Conservation (phyloP, 345 rosid species). For the Leavenworthia alabamica region DNA sequence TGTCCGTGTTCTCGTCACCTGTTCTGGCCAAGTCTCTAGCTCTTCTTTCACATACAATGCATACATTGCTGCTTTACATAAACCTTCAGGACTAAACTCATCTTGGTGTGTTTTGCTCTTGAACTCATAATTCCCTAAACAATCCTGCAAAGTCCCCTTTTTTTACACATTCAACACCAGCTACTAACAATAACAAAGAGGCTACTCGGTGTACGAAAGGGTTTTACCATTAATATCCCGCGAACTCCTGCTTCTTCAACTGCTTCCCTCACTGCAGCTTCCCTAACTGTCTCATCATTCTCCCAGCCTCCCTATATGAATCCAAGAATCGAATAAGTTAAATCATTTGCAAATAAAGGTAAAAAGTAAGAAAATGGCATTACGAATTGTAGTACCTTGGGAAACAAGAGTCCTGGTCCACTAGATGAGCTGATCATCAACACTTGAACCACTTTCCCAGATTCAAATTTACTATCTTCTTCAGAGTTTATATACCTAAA, state of each 20-base stretch:
- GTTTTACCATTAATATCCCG: constrained; percentile 50
- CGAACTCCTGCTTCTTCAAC: constrained; percentile 77
- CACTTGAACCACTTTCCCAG: constrained; percentile 52
- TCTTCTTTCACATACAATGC: constrained; percentile 66
- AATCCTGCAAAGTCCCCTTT: constrained; percentile 43
- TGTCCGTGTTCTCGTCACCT: constrained; percentile 50
- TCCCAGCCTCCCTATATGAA: constrained; percentile 59
- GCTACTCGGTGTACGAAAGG: too few relatives aligned
- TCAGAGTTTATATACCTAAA: constrained; percentile 20
- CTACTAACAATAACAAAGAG: too few relatives aligned
- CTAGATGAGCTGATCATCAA: constrained; percentile 72
- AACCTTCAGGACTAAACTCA: constrained; percentile 74
- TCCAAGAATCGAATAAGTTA: background rate
- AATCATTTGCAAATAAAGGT: background rate
- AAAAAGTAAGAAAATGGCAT: background rate
- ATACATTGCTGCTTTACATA: constrained; percentile 78
- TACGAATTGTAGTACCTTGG: constrained; percentile 49
- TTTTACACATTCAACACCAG: background rate
- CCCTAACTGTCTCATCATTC: constrained; percentile 64
- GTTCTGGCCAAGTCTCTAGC: constrained; percentile 70
- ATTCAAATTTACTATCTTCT: constrained; percentile 18
- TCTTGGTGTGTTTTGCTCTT: constrained; percentile 81
- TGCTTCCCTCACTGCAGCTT: constrained; percentile 65
- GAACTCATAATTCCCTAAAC: constrained; percentile 58
- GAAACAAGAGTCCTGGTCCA: constrained; percentile 72